A percentile compares a stretch with the other conserved stretches of the same genome.
Conservation (phyloP, 352 stramenopile species). For the Globisporangium emineosum region DNA sequence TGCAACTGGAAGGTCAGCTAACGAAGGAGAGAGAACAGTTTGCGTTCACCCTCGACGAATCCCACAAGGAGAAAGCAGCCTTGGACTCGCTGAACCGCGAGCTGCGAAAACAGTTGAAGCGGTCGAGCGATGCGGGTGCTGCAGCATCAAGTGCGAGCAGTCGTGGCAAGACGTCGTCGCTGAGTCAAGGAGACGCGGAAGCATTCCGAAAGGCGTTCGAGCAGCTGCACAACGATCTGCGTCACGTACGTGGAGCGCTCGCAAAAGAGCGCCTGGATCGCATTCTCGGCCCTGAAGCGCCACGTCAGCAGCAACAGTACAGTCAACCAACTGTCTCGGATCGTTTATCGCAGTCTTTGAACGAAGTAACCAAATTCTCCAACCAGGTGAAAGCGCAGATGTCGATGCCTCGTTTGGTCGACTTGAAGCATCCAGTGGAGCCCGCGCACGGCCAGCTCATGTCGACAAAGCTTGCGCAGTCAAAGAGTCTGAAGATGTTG, state of each 20-base stretch:
- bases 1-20: conserved; percentile 54
- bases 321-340: conserved; percentile 16
- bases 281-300: conserved; percentile 30
- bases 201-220: conserved; percentile 59
- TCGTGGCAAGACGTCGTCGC: conserved; percentile 24
- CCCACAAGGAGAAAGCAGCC: conserved; percentile 76
- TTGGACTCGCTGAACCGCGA: conserved; percentile 71
- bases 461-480: conserved; percentile 46
- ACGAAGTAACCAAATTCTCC: conserved; percentile 50
- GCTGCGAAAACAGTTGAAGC: conserved; percentile 78
- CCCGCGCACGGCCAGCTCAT: conserved; percentile 44
- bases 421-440: conserved; percentile 33
- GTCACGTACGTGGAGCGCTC: conserved; percentile 41
- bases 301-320: background rate
- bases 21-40: conserved; percentile 75
- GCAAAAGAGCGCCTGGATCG: conserved; percentile 62
- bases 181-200: conserved; percentile 45
- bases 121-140: conserved; percentile 42
- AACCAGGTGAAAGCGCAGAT: conserved; percentile 51
- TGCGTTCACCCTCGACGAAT: conserved; percentile 65
- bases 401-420: conserved; percentile 66
- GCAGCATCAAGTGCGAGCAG: conserved; percentile 21
- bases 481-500: conserved; percentile 38
- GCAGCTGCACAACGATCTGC: conserved; percentile 52
- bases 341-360: conserved; percentile 32